Evolutionary conservation across 2,329 filamentous ascomycete genomes (phyloP).

Genomic region (Pyrenophora seminiperda): DNA sequence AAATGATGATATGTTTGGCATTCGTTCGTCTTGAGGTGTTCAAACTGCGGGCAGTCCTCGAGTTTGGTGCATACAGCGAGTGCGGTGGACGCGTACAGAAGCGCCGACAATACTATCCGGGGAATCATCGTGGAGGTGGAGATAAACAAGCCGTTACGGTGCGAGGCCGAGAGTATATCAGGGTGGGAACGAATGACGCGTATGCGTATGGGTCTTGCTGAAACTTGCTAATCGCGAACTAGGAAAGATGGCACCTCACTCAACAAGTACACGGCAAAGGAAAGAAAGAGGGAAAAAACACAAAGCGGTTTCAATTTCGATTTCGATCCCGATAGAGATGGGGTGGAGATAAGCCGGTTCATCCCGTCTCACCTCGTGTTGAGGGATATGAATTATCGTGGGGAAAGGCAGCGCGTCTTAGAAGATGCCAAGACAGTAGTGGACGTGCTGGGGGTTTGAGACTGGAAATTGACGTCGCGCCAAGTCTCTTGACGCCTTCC

Average conservation of each 20-base stretch:
- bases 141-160: neutral
- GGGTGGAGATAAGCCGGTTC: neutral
- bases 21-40: slow-evolving; percentile 29
- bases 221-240: slow-evolving; percentile 2
- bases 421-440: slow-evolving; percentile 14
- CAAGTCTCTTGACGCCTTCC: slow-evolving; percentile 17
- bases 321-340: no score
- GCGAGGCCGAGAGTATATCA: neutral
- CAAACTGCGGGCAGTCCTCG: slow-evolving; percentile 31
- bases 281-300: neutral
- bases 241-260: neutral
- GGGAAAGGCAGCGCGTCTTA: slow-evolving; percentile 16
- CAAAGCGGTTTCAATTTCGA: neutral
- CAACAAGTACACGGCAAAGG: slow-evolving; percentile 1
- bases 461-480: slow-evolving; percentile 16
- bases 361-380: slow-evolving; percentile 4
- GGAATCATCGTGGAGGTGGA: slow-evolving; percentile 24
- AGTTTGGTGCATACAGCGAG: slow-evolving; percentile 36
- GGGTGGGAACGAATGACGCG: neutral
- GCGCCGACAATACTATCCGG: slow-evolving; percentile 23
- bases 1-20: slow-evolving; percentile 36
- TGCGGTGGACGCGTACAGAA: slow-evolving; percentile 23
- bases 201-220: neutral
- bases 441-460: slow-evolving; percentile 12
- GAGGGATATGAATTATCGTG: neutral